A percentile compares a stretch with the other conserved stretches of the same genome.
These are phyloP conservation scores for Emydomyces testavorans DNA, from an alignment of 2,329 filamentous ascomycete genomes.

Conservation along the genomic window DNA sequence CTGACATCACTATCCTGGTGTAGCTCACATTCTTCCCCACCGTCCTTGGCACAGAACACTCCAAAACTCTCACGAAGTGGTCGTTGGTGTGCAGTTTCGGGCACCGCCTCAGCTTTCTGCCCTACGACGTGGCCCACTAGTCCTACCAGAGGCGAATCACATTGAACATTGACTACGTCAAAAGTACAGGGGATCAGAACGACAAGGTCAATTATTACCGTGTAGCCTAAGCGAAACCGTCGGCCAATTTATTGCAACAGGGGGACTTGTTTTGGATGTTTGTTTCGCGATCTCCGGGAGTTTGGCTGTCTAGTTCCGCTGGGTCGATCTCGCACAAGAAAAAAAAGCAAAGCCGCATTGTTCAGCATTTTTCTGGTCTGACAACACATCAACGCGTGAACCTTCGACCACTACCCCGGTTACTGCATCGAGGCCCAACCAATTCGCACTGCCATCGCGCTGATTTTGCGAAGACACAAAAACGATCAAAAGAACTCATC, in stretches of 20 bases:
- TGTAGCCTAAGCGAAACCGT: background rate
- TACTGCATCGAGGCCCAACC: slow-evolving; percentile 17
- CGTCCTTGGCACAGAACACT: slow-evolving; percentile 4
- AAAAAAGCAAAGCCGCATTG: slow-evolving; percentile 11
- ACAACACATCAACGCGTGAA: slow-evolving; percentile 17
- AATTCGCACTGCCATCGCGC: slow-evolving; percentile 12
- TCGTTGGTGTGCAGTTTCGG: slow-evolving; percentile 7
- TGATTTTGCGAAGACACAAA: slow-evolving; percentile 7
- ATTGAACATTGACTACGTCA: background rate
- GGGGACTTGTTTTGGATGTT: background rate
- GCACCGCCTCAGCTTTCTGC: slow-evolving; percentile 15
- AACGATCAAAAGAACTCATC: slow-evolving; percentile 9
- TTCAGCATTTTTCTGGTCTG: slow-evolving; percentile 8
- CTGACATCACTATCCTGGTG: slow-evolving; percentile 8
- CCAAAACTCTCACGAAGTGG: background rate
- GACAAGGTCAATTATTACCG: background rate
- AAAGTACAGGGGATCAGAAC: background rate
- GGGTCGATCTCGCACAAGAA: slow-evolving; percentile 1
- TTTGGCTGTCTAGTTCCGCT: background rate
- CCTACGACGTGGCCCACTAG: slow-evolving; percentile 15
- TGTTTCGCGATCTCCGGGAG: background rate
- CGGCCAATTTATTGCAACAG: background rate
- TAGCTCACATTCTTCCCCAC: slow-evolving; percentile 3
- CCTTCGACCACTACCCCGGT: slow-evolving; percentile 8
- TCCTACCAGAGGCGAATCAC: background rate